Evolutionary conservation across 805 yeast genomes (phyloP).

Genomic region (Candida koratica): DNA sequence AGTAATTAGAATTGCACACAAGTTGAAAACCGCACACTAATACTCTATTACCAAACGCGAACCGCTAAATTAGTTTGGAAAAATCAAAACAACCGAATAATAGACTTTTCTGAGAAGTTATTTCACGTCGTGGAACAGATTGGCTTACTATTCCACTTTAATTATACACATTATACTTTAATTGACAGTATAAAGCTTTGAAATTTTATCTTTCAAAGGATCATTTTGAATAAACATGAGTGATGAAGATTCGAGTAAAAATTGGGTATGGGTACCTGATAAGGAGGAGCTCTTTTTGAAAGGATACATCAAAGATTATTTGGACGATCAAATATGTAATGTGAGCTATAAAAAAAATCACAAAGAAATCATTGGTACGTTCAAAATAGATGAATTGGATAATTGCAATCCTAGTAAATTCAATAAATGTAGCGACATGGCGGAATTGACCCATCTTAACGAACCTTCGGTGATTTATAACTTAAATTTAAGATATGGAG

Average conservation of each 20-base stretch:
- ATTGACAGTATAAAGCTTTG: too few species aligned
- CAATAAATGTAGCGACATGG: slow-evolving; percentile 91
- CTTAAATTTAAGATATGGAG: slow-evolving; percentile 67
- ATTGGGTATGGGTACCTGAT: slow-evolving; percentile 80
- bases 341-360: slow-evolving; percentile 38
- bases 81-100: too few species aligned
- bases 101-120: too few species aligned
- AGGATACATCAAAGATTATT: slow-evolving; percentile 52
- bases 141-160: too few species aligned
- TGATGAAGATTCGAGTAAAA: slow-evolving; percentile 36
- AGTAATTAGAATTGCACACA: too few species aligned
- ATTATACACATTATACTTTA: too few species aligned
- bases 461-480: slow-evolving; percentile 95
- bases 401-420: slow-evolving; percentile 86
- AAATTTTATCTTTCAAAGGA: too few species aligned
- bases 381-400: slow-evolving; percentile 44
- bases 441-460: slow-evolving; percentile 87
- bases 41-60: too few species aligned
- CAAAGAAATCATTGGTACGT: slow-evolving; percentile 39
- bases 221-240: too few species aligned
- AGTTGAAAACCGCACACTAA: too few species aligned
- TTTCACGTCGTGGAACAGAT: too few species aligned
- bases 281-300: slow-evolving; percentile 50
- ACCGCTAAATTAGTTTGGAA: too few species aligned
- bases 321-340: slow-evolving; percentile 31